Evolutionary conservation across 441 rosid genomes (phyloP).

Genomic region (Pelargonium hybrid): DNA sequence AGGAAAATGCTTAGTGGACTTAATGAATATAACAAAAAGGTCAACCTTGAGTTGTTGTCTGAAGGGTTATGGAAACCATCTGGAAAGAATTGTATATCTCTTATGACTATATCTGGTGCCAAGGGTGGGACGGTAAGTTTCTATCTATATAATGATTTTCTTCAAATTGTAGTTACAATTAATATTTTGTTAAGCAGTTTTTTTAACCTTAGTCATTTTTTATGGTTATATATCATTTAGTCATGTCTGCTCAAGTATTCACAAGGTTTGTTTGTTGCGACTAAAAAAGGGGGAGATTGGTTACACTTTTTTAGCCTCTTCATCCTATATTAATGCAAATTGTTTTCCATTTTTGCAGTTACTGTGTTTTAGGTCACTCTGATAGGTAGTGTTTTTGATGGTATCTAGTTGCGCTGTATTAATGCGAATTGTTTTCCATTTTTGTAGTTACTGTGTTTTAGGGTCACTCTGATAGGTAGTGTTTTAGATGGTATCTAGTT

Average conservation of each 20-base stretch:
- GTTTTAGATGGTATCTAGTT: neutral
- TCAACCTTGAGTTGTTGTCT: slow-evolving; percentile 62
- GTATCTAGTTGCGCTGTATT: too few species aligned
- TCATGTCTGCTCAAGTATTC: neutral
- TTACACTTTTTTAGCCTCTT: neutral
- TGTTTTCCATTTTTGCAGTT: neutral
- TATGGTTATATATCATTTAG: neutral
- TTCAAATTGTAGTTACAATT: neutral
- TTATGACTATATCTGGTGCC: slow-evolving; percentile 98
- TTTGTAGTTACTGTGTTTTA: neutral
- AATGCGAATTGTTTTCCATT: neutral
- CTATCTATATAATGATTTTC: slow-evolving; percentile 12
- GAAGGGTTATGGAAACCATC: slow-evolving; percentile 85
- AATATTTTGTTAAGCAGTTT: neutral
- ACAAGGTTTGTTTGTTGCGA: neutral
- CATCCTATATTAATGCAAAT: neutral
- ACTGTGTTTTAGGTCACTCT: neutral
- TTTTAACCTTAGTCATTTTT: neutral
- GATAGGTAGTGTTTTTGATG: too few species aligned
- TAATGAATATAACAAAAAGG: slow-evolving; percentile 61
- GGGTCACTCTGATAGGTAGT: neutral
- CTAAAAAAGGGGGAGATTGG: neutral
- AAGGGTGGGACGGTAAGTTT: slow-evolving; percentile 90
- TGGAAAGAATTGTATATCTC: slow-evolving; percentile 79
- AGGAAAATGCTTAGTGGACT: slow-evolving; percentile 66